Evolutionary conservation across 1,284 basidiomycete species (phyloP).

Genomic region (Marasmius sp.): DNA sequence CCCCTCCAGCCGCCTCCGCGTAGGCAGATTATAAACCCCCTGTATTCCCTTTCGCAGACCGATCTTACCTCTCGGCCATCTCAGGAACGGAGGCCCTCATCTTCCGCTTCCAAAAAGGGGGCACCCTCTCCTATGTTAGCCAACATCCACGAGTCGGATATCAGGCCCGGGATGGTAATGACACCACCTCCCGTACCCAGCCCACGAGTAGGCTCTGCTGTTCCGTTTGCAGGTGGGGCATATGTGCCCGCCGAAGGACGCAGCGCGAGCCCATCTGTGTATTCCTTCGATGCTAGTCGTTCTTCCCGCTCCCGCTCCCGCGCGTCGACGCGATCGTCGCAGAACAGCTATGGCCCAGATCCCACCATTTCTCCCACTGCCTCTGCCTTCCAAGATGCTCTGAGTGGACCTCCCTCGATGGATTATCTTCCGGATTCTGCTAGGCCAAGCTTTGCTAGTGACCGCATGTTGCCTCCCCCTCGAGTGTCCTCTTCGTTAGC

Average conservation of each 20-base stretch:
- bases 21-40: constrained; percentile 42
- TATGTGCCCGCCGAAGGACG: too few relatives aligned
- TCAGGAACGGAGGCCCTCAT: not conserved
- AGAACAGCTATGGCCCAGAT: not conserved
- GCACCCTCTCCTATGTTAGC: constrained; percentile 18
- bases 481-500: constrained; percentile 44
- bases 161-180: constrained; percentile 31
- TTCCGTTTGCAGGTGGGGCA: not conserved
- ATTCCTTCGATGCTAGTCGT: constrained; percentile 25
- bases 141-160: constrained; percentile 1
- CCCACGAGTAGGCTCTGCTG: not conserved
- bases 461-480: constrained; percentile 42
- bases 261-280: constrained; percentile 31
- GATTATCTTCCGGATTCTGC: not conserved
- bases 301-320: not conserved
- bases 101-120: constrained; percentile 9
- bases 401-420: constrained; percentile 24
- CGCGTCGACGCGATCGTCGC: constrained; percentile 11
- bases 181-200: constrained; percentile 37
- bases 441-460: constrained; percentile 14
- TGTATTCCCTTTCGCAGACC: constrained; percentile 57
- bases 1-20: constrained; percentile 67
- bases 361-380: constrained; percentile 57
- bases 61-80: constrained; percentile 34
- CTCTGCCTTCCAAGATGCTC: constrained; percentile 67